phyloP scores from a whole-genome alignment of 108 stramenopile species.

The Nitzschia sp. region DNA sequence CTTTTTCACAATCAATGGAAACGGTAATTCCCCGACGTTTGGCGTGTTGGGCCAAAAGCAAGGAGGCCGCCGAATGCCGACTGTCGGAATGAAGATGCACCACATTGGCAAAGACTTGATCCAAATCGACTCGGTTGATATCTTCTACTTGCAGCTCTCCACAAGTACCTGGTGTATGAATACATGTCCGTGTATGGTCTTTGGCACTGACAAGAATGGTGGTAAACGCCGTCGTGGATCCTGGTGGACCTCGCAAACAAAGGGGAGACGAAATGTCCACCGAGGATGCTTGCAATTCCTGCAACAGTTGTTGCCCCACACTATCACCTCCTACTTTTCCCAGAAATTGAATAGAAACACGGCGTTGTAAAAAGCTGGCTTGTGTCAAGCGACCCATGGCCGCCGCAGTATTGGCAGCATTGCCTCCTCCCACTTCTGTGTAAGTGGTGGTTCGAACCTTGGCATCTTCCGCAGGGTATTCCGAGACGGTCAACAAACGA shows the following conservation, averaged over 20 bases:
- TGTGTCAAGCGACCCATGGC: slow-evolving; percentile 36
- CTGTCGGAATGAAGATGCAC: slow-evolving; percentile 54
- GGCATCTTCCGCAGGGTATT: slow-evolving; percentile 44
- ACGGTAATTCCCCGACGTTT: slow-evolving; percentile 39
- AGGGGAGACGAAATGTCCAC: slow-evolving; percentile 44
- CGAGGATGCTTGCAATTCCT: slow-evolving; percentile 30
- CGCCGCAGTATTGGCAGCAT: slow-evolving; percentile 50
- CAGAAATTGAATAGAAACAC: slow-evolving; percentile 31
- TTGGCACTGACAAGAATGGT: slow-evolving; percentile 39
- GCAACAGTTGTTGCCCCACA: slow-evolving; percentile 20
- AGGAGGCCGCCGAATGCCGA: slow-evolving; percentile 41
- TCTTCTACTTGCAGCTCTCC: slow-evolving; percentile 42
- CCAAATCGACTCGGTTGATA: slow-evolving; percentile 23
- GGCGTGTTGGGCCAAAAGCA: slow-evolving; percentile 45
- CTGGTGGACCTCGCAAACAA: slow-evolving; percentile 19
- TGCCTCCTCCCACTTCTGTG: slow-evolving; percentile 57
- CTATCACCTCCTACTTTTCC: slow-evolving; percentile 48
- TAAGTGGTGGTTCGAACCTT: slow-evolving; percentile 48
- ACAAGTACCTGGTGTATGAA: slow-evolving; percentile 47
- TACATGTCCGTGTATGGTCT: slow-evolving; percentile 52
- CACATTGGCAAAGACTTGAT: slow-evolving; percentile 40
- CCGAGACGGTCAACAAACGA: slow-evolving; percentile 41
- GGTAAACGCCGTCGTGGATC: slow-evolving; percentile 39
- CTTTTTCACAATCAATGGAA: slow-evolving; percentile 57
- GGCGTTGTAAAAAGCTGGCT: slow-evolving; percentile 3